These are phyloP conservation scores for Halenospora varia DNA, from an alignment of 495 filamentous ascomycete species.

Conservation along the genomic window DNA sequence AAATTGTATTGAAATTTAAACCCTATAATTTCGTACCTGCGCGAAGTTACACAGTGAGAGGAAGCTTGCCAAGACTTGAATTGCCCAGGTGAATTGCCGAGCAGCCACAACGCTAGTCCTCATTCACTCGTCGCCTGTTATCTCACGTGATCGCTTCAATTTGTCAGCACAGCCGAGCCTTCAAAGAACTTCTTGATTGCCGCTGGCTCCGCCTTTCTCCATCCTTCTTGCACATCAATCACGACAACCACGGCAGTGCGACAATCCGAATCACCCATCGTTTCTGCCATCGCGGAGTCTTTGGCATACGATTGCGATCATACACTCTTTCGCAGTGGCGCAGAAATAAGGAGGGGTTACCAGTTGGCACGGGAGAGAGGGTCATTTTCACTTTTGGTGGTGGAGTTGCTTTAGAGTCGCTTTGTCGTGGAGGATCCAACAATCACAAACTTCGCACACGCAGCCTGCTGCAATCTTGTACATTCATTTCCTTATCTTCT, in stretches of 20 bases:
- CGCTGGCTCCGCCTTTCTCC: not conserved
- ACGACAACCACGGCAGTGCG: conserved; percentile 3
- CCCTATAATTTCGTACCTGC: too few relatives aligned
- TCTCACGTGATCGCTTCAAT: not conserved
- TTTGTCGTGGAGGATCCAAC: conserved; percentile 23
- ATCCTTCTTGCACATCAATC: conserved; percentile 4
- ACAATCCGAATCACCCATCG: not conserved
- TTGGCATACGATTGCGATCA: not conserved
- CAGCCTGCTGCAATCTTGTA: conserved; percentile 38
- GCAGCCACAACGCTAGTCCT: too few relatives aligned
- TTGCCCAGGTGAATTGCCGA: too few relatives aligned
- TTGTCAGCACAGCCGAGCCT: conserved; percentile 1
- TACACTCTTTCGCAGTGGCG: conserved; percentile 6
- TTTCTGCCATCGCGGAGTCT: conserved; percentile 11
- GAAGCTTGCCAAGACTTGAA: too few relatives aligned
- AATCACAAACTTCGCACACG: conserved; percentile 20
- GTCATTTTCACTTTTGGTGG: conserved; percentile 14
- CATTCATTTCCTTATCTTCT: conserved; percentile 34
- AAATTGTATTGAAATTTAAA: too few relatives aligned
- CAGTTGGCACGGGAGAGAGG: conserved; percentile 9
- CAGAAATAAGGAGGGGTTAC: conserved; percentile 15
- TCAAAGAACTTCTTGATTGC: not conserved
- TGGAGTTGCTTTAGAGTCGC: conserved; percentile 13
- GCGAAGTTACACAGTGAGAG: too few relatives aligned
- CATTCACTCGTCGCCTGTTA: too few relatives aligned